Percentiles rank a stretch among this genome's conserved stretches.
These are phyloP conservation scores for Babesia ovis DNA, from an alignment of 169 alveolate genomes.

Conservation along the genomic window DNA sequence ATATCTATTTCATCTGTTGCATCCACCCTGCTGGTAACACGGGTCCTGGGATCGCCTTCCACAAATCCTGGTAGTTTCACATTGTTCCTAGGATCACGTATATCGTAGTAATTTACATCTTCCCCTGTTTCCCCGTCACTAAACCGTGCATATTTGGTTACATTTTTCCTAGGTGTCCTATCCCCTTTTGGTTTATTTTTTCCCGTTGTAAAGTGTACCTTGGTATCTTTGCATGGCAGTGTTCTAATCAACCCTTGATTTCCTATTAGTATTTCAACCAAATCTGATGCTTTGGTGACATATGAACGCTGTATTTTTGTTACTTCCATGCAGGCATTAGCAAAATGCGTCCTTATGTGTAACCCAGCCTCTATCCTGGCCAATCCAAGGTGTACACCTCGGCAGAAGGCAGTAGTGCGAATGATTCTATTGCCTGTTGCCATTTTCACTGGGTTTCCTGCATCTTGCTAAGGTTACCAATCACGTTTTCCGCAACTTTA, in stretches of 20 bases:
- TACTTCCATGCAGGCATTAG: too few relatives aligned
- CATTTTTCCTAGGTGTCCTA: too few relatives aligned
- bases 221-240: too few relatives aligned
- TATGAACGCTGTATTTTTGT: too few relatives aligned
- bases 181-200: too few relatives aligned
- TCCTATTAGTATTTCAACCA: too few relatives aligned
- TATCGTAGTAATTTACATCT: conserved; percentile 35
- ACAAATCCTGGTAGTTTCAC: conserved; percentile 39
- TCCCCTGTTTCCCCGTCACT: not conserved
- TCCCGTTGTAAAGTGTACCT: too few relatives aligned
- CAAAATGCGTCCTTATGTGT: too few relatives aligned
- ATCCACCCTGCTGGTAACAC: conserved; percentile 36
- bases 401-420: conserved; percentile 6
- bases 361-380: not conserved
- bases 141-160: not conserved
- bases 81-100: conserved; percentile 26
- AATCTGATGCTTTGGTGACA: too few relatives aligned
- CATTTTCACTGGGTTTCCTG: not conserved
- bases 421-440: not conserved
- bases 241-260: too few relatives aligned
- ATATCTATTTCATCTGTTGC: conserved; percentile 11
- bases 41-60: conserved; percentile 39
- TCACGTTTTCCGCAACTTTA: not conserved
- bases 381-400: conserved; percentile 5
- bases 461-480: not conserved